Base-by-base conservation (phyloP, 2,329 filamentous ascomycete species). In the Aspergillus ochraceoroseus region DNA sequence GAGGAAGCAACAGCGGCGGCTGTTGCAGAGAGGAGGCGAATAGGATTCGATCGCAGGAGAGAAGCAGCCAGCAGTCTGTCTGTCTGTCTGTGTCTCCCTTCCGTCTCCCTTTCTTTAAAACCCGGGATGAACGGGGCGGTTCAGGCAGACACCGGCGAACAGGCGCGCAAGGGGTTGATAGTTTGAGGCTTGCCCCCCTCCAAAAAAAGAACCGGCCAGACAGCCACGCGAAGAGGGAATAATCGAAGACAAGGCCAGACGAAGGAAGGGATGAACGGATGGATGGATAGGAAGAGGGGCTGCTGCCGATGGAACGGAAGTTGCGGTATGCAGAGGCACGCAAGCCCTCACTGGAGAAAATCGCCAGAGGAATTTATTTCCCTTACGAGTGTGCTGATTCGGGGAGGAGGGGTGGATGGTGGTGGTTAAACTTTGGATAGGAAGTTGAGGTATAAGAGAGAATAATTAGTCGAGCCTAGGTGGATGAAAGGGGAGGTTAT, bases 21-120 rank as follows among this genome's bases (percentile, higher is more conserved):
- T n/a, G n/a, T n/a, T n/a, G n/a, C n/a, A 45, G 36, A 46, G 40
- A 32, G 38, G 33, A 35, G 19, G 42, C 39, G 31, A 43, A 40
- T 48, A 45, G 43, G 40, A 44, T 34, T 40, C 36, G 43, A 46
- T 44, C 38, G 40, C 38, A 52, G 40, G 46, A 44, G 37, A 50
- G 42, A 20, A 41, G 41, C 33, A 46, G 41, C 38, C 47, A 51
- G 49, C 39, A 44, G 40, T 23, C n/a, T n/a, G n/a, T n/a, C n/a
- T n/a, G n/a, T n/a, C n/a, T n/a, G n/a, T 43, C 41, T 41, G 41
- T 34, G 44, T 40, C 40, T 52, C 51, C 51, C 51, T 54, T 54
- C 45, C 43, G 46, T 54, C 51, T 49, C 49, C 51, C 47, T 54
- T 54, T 47, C 48, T 52, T 52, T 52, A 52, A 54, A 53, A 41